A percentile compares a stretch with the other conserved stretches of the same genome.
Conservation (phyloP, 352 stramenopile genomes). For the Aphanomyces cochlioides region DNA sequence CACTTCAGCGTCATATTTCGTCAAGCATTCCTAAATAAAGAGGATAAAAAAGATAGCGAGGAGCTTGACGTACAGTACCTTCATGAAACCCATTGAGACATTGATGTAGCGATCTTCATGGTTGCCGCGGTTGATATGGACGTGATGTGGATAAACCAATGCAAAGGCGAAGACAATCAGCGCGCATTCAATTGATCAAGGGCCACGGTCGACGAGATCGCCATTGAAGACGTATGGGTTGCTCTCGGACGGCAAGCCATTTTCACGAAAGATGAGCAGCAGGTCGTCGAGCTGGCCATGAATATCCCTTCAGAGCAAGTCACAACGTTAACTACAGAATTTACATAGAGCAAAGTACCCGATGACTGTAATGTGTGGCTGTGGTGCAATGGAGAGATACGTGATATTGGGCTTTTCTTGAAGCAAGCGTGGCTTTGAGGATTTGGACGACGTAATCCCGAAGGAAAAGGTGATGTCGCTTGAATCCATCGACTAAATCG, state of each 20-base stretch:
- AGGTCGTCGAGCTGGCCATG: conserved; percentile 84
- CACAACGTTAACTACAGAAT: no score
- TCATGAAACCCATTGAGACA: conserved; percentile 85
- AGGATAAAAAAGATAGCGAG: background rate
- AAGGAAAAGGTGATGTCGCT: conserved; percentile 72
- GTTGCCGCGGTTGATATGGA: conserved; percentile 81
- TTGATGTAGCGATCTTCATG: conserved; percentile 84
- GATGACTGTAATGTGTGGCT: conserved; percentile 73
- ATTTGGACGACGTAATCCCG: conserved; percentile 73
- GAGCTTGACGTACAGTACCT: conserved; percentile 29
- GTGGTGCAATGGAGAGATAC: conserved; percentile 59
- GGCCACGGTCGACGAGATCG: conserved; percentile 79
- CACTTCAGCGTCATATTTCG: conserved; percentile 76
- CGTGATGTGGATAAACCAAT: conserved; percentile 64
- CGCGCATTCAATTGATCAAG: conserved; percentile 73
- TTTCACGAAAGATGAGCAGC: conserved; percentile 78
- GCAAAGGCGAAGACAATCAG: conserved; percentile 82
- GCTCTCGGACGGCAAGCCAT: conserved; percentile 60
- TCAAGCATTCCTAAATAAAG: conserved; percentile 47
- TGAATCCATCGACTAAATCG: conserved; percentile 73
- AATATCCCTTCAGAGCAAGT: conserved; percentile 44
- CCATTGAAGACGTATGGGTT: conserved; percentile 88
- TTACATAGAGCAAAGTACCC: conserved; percentile 31
- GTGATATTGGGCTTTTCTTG: conserved; percentile 56
- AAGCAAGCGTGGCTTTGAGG: conserved; percentile 62